Conservation (phyloP, 352 stramenopile genomes). For the Pythium rishiriense region DNA sequence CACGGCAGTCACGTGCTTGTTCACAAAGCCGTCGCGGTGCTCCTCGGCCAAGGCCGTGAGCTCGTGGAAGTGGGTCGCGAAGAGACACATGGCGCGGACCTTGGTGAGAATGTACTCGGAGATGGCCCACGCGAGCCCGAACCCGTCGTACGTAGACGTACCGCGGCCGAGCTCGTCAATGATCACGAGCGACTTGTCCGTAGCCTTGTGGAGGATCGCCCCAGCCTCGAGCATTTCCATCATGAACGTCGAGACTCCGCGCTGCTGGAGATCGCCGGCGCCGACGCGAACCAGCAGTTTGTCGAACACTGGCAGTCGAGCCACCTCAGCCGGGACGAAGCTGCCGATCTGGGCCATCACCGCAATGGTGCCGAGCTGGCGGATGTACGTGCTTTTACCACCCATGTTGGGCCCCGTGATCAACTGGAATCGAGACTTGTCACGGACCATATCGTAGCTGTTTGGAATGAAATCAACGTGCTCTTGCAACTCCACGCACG, state of each 20-base stretch:
- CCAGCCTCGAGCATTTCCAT: conserved; percentile 99
- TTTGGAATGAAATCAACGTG: conserved; percentile 98
- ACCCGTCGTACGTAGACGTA: conserved; percentile 98
- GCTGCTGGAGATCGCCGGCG: conserved; percentile 96
- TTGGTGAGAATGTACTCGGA: conserved; percentile 96
- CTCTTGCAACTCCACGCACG: conserved; percentile 98
- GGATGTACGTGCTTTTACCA: conserved; percentile 99
- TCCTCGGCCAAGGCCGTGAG: conserved; percentile 93
- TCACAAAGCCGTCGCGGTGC: conserved; percentile 79
- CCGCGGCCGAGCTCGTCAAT: conserved; percentile 99
- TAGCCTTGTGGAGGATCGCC: conserved; percentile 95
- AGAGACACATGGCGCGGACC: conserved; percentile 86
- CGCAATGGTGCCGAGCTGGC: conserved; percentile 93
- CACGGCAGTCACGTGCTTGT: conserved; percentile 96
- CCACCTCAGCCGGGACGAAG: conserved; percentile 94
- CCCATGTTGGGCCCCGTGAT: conserved; percentile 99
- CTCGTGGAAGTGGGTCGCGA: conserved; percentile 99
- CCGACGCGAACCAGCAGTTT: conserved; percentile 96
- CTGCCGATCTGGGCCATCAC: conserved; percentile 97
- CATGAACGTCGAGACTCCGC: conserved; percentile 99
- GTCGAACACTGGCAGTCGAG: conserved; percentile 94
- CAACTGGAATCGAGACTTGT: conserved; percentile 90
- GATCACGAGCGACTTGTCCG: conserved; percentile 95
- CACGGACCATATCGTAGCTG: conserved; percentile 90
- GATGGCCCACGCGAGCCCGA: conserved; percentile 97